These are phyloP conservation scores for Leptographium flavum DNA, from an alignment of 2,329 filamentous ascomycete species.

Conservation along the genomic window DNA sequence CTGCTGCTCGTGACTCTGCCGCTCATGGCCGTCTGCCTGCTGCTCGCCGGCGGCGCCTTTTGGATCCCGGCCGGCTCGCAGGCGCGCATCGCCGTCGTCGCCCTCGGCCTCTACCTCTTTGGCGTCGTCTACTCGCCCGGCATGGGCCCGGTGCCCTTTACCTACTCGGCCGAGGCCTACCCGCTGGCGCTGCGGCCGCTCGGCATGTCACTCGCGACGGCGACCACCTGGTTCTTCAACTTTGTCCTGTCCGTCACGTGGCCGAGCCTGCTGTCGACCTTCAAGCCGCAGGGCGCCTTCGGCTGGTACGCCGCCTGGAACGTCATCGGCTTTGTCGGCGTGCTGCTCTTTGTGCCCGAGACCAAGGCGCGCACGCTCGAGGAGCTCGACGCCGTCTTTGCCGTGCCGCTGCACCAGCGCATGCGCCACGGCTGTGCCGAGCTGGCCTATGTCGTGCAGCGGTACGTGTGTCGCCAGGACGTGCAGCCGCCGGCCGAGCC, in stretches of 20 bases:
- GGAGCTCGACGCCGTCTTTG: slow-evolving; percentile 46
- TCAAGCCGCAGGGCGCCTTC: slow-evolving; percentile 17
- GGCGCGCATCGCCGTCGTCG: slow-evolving; percentile 29
- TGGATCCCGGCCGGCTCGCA: slow-evolving; percentile 20
- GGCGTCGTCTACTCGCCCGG: slow-evolving; percentile 17
- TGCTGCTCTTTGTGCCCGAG: slow-evolving; percentile 42
- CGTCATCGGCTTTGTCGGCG: slow-evolving; percentile 36
- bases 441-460: slow-evolving; percentile 10
- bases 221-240: slow-evolving; percentile 52
- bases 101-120: slow-evolving; percentile 24
- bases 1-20: too few relatives aligned
- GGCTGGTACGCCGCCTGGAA: slow-evolving; percentile 42
- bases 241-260: slow-evolving; percentile 24
- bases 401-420: slow-evolving; percentile 29
- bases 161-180: slow-evolving; percentile 55
- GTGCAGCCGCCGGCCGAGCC: neutral
- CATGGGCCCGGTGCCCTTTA: slow-evolving; percentile 54
- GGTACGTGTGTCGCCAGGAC: slow-evolving; percentile 8
- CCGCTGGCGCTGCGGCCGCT: slow-evolving; percentile 56
- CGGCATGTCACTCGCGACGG: slow-evolving; percentile 58
- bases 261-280: neutral
- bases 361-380: slow-evolving; percentile 43
- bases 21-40: too few relatives aligned
- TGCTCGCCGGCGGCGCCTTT: slow-evolving; percentile 39
- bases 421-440: slow-evolving; percentile 11